Evolutionary conservation across 306 rosid species (phyloP).

Genomic region (Crotalaria pallida): DNA sequence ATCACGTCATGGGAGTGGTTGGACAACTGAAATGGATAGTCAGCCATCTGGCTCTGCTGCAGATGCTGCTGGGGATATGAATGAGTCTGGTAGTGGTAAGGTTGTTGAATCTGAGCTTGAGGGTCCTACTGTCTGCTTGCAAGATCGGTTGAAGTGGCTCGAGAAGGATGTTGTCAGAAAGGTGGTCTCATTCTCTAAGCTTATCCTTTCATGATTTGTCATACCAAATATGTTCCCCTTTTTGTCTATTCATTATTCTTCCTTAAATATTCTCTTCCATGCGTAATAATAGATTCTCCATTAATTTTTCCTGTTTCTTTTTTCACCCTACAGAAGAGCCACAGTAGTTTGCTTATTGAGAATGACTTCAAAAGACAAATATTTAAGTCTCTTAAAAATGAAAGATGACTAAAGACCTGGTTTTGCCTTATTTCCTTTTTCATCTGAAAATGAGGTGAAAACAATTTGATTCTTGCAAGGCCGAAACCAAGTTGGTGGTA

Average conservation of each 20-base stretch:
- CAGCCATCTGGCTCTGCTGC: slow-evolving; percentile 48
- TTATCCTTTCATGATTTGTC: slow-evolving; percentile 3
- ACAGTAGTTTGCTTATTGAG: neutral
- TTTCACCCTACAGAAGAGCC: neutral
- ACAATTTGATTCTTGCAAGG: neutral
- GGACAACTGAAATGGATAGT: slow-evolving; percentile 60
- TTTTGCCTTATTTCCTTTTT: neutral
- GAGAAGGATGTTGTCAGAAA: slow-evolving; percentile 54
- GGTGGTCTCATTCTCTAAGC: slow-evolving; percentile 33
- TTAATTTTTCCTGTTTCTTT: neutral
- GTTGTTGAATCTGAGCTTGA: slow-evolving; percentile 54
- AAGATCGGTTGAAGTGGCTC: slow-evolving; percentile 58
- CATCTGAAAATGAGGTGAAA: neutral
- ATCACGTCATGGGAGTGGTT: slow-evolving; percentile 36
- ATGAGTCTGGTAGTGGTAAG: slow-evolving; percentile 44
- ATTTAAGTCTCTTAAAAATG: neutral
- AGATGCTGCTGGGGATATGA: slow-evolving; percentile 45
- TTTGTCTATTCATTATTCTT: neutral
- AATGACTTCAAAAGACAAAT: neutral
- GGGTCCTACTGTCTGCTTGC: slow-evolving; percentile 41
- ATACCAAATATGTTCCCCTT: neutral
- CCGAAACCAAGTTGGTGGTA: neutral
- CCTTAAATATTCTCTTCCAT: neutral
- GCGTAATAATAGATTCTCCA: neutral
- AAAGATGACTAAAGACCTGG: neutral